Percentiles rank a stretch among this genome's conserved stretches.
Conservation (phyloP, 106 monocot genomes). For the Hemerocallis citrina region DNA sequence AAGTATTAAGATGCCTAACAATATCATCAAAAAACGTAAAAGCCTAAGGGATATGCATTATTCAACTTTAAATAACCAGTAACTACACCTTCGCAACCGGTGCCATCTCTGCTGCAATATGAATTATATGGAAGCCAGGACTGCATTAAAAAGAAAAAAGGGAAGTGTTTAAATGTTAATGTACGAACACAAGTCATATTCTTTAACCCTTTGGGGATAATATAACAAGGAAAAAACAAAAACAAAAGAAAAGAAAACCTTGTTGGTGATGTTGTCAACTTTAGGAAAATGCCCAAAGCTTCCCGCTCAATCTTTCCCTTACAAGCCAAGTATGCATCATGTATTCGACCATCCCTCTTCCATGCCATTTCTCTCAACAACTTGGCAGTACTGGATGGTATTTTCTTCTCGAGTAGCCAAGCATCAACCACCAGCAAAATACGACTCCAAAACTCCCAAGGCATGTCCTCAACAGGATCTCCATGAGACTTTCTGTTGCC, state of each 20-base stretch:
- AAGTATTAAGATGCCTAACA: too few relatives aligned
- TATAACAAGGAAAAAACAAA: background rate
- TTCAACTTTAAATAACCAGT: constrained; percentile 2
- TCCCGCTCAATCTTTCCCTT: constrained; percentile 51
- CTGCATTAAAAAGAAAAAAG: constrained; percentile 24
- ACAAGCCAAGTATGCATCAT: constrained; percentile 61
- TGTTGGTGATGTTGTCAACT: constrained; percentile 29
- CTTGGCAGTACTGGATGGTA: constrained; percentile 53
- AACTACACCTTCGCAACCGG: constrained; percentile 85
- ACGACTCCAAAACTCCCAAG: constrained; percentile 75
- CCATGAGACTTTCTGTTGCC: constrained; percentile 23
- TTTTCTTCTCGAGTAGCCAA: constrained; percentile 91
- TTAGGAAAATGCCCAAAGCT: constrained; percentile 48
- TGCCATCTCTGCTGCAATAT: constrained; percentile 98
- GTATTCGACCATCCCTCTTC: constrained; percentile 60
- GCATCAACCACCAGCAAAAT: constrained; percentile 65
- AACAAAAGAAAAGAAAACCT: too few relatives aligned
- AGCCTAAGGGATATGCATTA: too few relatives aligned
- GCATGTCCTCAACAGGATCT: constrained; percentile 39
- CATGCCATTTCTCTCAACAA: constrained; percentile 68
- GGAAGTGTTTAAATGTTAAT: background rate
- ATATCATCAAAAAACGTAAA: too few relatives aligned
- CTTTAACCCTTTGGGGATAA: background rate
- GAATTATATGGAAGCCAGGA: constrained; percentile 63
- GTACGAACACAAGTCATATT: background rate